Base-by-base conservation (phyloP, 2,329 filamentous ascomycete genomes). In the Ophiostoma quercus region DNA sequence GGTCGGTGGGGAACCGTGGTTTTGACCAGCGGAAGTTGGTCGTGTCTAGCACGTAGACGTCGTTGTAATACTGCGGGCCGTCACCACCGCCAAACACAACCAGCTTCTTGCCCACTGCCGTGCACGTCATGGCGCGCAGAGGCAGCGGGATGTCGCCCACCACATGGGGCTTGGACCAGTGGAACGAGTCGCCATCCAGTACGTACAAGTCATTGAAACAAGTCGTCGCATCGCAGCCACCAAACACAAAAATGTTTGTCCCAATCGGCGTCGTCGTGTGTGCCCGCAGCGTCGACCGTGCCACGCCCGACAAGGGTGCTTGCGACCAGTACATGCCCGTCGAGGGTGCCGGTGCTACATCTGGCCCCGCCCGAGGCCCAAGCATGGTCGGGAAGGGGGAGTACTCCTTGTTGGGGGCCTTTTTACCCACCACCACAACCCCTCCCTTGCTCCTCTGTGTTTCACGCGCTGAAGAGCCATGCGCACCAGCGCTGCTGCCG, bases 301-400 rank as follows among this genome's bases (percentile, higher is more conserved):
- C 80, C 34, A 83, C 80, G 34, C 88, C 88, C 2, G 88, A 90
- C n/a, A 86, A 82, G 8, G 85, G 85, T 11, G 88, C 88, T 47
- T 82, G 84, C 68, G 87, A 89, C 88, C 88, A 90, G 79, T 91
- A 91, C 88, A 91, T 90, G 74, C 88, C 88, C 67, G 87, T 88
- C 22, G 88, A 85, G 34, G 88, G 88, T 19, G 88, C 87, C 2
- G 84, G 81, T 11, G 84, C 81, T 22, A 90, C 87, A 71, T 89
- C 84, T 6, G 86, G 84, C 1, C 85, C 85, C 34, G 83, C 84
- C 65, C 80, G 80, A 12, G 85, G 82, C 74, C 87, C 83, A 47
- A 83, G 84, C 4, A 89, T 80, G n/a, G 85, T 80, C 43, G 87
- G 87, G 67, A 86, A 87, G 1, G 82, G 77, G 8, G 80, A 80